Conservation (phyloP, 441 rosid genomes). For the Breynia disticha region DNA sequence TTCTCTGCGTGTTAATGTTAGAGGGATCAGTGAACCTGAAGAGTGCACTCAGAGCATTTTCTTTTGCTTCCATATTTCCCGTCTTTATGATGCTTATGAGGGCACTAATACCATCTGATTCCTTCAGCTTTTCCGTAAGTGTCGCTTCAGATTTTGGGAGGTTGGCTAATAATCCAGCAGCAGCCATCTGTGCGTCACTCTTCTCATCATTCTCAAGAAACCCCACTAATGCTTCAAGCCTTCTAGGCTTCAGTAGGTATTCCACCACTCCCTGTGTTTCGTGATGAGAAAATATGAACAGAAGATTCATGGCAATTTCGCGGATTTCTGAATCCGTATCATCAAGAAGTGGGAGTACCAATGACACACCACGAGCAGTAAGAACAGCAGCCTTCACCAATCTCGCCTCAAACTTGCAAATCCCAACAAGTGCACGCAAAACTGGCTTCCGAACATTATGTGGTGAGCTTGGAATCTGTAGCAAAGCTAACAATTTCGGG, state of each 20-base stretch:
- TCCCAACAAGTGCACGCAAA: conserved; percentile 38
- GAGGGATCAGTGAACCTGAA: conserved; percentile 53
- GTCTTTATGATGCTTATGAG: conserved; percentile 32
- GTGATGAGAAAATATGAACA: conserved; percentile 53
- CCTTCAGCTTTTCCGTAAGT: conserved; percentile 38
- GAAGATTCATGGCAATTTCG: conserved; percentile 43
- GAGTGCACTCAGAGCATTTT: conserved; percentile 54
- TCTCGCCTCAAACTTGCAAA: conserved; percentile 37
- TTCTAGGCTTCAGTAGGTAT: conserved; percentile 46
- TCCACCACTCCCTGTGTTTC: conserved; percentile 49
- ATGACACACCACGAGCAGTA: conserved; percentile 32
- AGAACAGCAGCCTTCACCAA: conserved; percentile 55
- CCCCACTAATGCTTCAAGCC: conserved; percentile 54
- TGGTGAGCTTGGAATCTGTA: conserved; percentile 23
- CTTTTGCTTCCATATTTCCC: conserved; percentile 47
- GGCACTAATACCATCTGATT: conserved; percentile 34
- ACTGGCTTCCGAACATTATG: conserved; percentile 34
- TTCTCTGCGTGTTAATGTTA: conserved; percentile 31
- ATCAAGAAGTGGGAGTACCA: conserved; percentile 52
- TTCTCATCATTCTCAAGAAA: conserved; percentile 47
- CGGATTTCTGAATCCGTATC: conserved; percentile 40
- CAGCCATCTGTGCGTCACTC: conserved; percentile 51
- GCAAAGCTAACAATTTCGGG: conserved; percentile 38
- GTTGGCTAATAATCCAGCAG: conserved; percentile 58
- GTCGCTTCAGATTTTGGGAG: conserved; percentile 50